phyloP scores from a whole-genome alignment of 2,329 filamentous ascomycete species.

The Fusarium tupiense region DNA sequence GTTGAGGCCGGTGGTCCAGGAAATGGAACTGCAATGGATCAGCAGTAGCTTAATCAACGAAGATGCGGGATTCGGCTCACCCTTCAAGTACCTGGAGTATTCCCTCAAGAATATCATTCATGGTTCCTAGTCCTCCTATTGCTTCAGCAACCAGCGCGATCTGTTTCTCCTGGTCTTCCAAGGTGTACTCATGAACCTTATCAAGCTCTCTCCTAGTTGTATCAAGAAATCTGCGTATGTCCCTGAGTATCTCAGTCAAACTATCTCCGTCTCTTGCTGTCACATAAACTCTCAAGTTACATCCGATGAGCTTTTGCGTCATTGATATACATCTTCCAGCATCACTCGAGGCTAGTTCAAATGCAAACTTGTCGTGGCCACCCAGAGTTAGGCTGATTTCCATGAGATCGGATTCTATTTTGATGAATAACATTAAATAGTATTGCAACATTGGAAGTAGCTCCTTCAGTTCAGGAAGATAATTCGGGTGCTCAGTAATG shows the following conservation, averaged over 20 bases:
- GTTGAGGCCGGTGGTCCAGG: accelerated
- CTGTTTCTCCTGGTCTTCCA: too few species aligned
- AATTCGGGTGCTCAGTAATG: accelerated
- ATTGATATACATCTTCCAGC: neutral
- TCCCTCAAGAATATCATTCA: neutral
- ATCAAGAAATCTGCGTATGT: accelerated
- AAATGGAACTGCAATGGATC: accelerated
- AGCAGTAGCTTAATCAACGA: accelerated
- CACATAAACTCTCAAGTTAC: accelerated
- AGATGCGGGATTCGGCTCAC: neutral
- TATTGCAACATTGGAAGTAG: neutral
- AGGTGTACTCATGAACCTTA: accelerated
- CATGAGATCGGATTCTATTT: neutral
- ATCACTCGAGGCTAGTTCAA: accelerated
- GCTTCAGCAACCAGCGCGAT: accelerated
- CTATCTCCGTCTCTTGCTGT: accelerated
- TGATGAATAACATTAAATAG: accelerated
- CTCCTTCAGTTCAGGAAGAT: too few species aligned
- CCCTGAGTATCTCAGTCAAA: neutral
- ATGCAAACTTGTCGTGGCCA: neutral
- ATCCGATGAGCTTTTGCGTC: accelerated
- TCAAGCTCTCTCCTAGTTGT: accelerated
- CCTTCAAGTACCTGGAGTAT: neutral
- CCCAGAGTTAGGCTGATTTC: accelerated
- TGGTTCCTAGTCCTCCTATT: accelerated